These are phyloP conservation scores for Phialophora verrucosa DNA, from an alignment of 2,329 filamentous ascomycete genomes.

Conservation along the genomic window DNA sequence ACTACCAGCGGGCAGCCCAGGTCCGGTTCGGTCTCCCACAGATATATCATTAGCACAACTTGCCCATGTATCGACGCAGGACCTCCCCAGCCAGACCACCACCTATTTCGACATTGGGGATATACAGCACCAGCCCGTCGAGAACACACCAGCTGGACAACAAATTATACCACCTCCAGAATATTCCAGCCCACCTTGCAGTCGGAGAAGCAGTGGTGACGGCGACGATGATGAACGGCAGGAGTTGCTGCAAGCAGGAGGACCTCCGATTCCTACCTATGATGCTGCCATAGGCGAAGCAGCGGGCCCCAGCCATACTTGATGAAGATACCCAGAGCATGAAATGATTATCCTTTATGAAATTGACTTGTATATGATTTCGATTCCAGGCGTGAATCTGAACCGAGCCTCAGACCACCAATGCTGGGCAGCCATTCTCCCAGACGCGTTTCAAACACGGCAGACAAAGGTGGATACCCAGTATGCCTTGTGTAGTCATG, in stretches of 20 bases:
- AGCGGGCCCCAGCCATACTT: constrained; percentile 36
- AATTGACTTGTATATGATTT: constrained; percentile 2
- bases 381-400: neutral
- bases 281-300: constrained; percentile 69
- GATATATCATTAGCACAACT: constrained; percentile 94
- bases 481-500: neutral
- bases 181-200: constrained; percentile 65
- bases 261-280: constrained; percentile 80
- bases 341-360: constrained; percentile 32
- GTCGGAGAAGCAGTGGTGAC: constrained; percentile 63
- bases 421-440: neutral
- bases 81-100: constrained; percentile 64
- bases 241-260: constrained; percentile 52
- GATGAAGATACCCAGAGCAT: constrained; percentile 35
- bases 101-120: constrained; percentile 63
- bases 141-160: constrained; percentile 56
- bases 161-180: constrained; percentile 70
- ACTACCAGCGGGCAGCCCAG: constrained; percentile 76
- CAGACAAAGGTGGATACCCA: neutral
- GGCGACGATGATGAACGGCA: constrained; percentile 57
- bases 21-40: constrained; percentile 86
- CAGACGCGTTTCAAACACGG: neutral
- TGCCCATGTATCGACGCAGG: constrained; percentile 69
- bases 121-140: constrained; percentile 39
- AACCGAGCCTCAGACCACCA: neutral